These are phyloP conservation scores for Jimgerdemannia lactiflua DNA, from an alignment of 192 early-diverging fungal genomes.

Conservation along the genomic window DNA sequence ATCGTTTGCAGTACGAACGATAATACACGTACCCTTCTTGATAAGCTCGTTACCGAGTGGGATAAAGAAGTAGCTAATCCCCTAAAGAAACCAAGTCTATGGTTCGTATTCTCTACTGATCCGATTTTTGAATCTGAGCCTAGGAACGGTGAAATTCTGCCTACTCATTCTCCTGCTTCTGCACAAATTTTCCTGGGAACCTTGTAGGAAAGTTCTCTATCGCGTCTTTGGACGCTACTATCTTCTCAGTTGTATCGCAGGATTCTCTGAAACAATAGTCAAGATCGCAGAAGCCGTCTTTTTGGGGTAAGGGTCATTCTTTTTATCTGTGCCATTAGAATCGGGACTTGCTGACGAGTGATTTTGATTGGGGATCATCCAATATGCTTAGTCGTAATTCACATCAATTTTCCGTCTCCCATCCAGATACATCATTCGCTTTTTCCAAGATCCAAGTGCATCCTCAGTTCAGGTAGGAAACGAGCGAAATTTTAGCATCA, in stretches of 20 bases:
- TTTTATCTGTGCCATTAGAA: background rate
- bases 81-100: background rate
- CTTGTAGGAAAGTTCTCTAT: background rate
- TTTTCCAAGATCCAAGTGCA: slow-evolving; percentile 17
- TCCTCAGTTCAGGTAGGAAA: slow-evolving; percentile 19
- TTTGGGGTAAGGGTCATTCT: slow-evolving; percentile 26
- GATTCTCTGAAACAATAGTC: slow-evolving; percentile 24
- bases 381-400: background rate
- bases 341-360: background rate
- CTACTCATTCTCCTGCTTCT: background rate
- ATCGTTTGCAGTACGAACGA: background rate
- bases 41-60: background rate
- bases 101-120: background rate
- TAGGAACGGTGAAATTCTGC: no score
- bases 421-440: slow-evolving; percentile 30
- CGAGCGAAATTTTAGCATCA: background rate
- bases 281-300: slow-evolving; percentile 41
- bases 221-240: slow-evolving; percentile 28
- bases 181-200: no score
- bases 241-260: slow-evolving; percentile 20
- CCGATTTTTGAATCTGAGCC: no score
- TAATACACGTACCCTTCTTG: background rate
- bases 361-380: no score
- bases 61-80: background rate
- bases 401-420: background rate